A percentile compares a stretch with the other conserved stretches of the same genome.
Conservation (phyloP, 2,329 filamentous ascomycete species). For the Fusarium transvaalense region DNA sequence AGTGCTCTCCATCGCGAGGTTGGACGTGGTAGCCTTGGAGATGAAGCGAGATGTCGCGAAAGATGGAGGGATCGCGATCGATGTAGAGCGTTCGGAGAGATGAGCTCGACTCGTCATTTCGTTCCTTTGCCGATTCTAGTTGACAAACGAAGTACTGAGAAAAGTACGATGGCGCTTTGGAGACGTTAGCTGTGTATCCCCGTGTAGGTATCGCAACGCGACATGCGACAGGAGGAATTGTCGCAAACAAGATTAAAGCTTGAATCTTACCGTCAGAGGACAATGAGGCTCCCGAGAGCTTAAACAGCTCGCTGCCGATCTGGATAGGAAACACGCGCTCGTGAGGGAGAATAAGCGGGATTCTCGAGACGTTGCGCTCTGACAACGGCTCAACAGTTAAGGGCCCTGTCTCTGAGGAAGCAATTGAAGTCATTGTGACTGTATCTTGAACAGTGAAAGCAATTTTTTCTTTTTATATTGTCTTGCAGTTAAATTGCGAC, state of each 20-base stretch:
- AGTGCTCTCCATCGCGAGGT: slow-evolving; percentile 85
- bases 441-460: neutral
- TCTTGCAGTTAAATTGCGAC: slow-evolving; percentile 14
- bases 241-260: slow-evolving; percentile 10
- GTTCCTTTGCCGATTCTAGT: slow-evolving; percentile 72
- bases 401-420: slow-evolving; percentile 46
- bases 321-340: slow-evolving; percentile 82
- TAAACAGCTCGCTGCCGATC: slow-evolving; percentile 78
- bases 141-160: slow-evolving; percentile 93
- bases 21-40: slow-evolving; percentile 91
- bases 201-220: neutral
- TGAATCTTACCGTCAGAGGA: slow-evolving; percentile 74
- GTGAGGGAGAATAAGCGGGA: slow-evolving; percentile 72
- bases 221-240: slow-evolving; percentile 1
- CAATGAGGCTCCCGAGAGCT: slow-evolving; percentile 78
- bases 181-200: slow-evolving; percentile 24
- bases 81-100: slow-evolving; percentile 88
- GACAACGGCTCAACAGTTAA: slow-evolving; percentile 45
- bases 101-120: slow-evolving; percentile 63
- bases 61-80: slow-evolving; percentile 90
- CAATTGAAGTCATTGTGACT: slow-evolving; percentile 41
- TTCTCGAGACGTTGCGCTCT: slow-evolving; percentile 58
- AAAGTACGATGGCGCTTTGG: slow-evolving; percentile 90
- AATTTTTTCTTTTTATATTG: neutral
- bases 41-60: slow-evolving; percentile 89